Conservation (phyloP, 179 eudicot species). For the Silene vulgaris region DNA sequence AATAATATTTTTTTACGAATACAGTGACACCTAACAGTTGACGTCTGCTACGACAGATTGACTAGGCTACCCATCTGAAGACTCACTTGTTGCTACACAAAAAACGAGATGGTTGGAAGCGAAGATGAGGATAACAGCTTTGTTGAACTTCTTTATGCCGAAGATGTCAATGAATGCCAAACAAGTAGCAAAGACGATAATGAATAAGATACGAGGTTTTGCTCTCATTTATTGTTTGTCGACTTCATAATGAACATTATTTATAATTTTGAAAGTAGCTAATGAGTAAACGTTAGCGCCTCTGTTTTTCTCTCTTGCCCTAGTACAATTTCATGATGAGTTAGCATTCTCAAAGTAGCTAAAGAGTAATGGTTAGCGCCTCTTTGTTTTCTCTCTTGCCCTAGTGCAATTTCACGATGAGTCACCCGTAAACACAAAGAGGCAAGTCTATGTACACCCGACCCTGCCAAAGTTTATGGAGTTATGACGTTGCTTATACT, state of each 20-base stretch:
- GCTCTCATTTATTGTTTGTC: neutral
- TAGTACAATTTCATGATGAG: neutral
- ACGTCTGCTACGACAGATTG: conserved; percentile 43
- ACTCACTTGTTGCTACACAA: conserved; percentile 29
- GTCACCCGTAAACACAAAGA: neutral
- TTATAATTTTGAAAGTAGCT: neutral
- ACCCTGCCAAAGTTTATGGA: neutral
- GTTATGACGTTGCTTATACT: too few relatives aligned
- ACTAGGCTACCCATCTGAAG: conserved; percentile 54
- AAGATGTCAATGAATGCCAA: conserved; percentile 48
- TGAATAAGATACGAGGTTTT: conserved; percentile 11
- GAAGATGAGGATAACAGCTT: conserved; percentile 64
- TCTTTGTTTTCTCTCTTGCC: neutral
- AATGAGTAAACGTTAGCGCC: neutral
- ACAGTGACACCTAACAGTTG: neutral
- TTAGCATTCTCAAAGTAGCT: neutral
- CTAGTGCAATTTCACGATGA: neutral
- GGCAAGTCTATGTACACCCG: too few relatives aligned
- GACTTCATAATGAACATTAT: neutral
- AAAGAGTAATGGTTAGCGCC: neutral
- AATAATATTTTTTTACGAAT: too few relatives aligned
- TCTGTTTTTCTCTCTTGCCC: neutral
- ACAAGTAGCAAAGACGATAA: conserved; percentile 46
- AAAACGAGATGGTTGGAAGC: conserved; percentile 41
- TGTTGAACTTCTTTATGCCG: conserved; percentile 59